These are phyloP conservation scores for Umbellularia californica DNA, from an alignment of 164 flowering plant genomes.

Conservation along the genomic window DNA sequence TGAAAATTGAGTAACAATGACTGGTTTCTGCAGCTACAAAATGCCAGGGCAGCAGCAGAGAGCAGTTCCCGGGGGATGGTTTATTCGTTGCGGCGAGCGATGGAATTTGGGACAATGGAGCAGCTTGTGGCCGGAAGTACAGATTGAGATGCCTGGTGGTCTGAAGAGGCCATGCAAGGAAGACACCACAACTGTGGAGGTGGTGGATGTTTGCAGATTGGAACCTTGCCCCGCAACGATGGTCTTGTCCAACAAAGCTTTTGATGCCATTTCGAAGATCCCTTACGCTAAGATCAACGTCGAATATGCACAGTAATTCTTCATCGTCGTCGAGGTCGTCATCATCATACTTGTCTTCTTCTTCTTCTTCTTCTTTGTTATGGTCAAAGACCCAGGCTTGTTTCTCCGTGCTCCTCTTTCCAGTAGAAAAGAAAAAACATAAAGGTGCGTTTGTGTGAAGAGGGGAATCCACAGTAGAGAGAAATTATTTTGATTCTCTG, in stretches of 20 bases:
- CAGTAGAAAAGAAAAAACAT: no score
- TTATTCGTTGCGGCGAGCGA: conserved; percentile 41
- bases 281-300: conserved; percentile 33
- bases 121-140: conserved; percentile 57
- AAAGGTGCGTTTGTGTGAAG: no score
- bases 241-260: conserved; percentile 40
- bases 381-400: no score
- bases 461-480: no score
- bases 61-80: conserved; percentile 44
- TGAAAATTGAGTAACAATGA: no score
- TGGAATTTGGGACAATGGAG: conserved; percentile 68
- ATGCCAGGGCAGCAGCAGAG: conserved; percentile 37
- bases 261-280: conserved; percentile 32
- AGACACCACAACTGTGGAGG: conserved; percentile 35
- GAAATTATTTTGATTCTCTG: no score
- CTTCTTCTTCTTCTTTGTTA: no score
- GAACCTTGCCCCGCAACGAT: conserved; percentile 49
- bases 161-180: conserved; percentile 43
- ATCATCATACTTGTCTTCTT: no score
- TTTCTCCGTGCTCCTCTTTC: no score
- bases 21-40: conserved; percentile 33
- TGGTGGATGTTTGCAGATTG: conserved; percentile 40
- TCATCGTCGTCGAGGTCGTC: not conserved
- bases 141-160: conserved; percentile 48
- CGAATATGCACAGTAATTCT: conserved; percentile 36